These are phyloP conservation scores for Cladobotryum protrusum DNA, from an alignment of 2,329 filamentous ascomycete species.

Conservation along the genomic window DNA sequence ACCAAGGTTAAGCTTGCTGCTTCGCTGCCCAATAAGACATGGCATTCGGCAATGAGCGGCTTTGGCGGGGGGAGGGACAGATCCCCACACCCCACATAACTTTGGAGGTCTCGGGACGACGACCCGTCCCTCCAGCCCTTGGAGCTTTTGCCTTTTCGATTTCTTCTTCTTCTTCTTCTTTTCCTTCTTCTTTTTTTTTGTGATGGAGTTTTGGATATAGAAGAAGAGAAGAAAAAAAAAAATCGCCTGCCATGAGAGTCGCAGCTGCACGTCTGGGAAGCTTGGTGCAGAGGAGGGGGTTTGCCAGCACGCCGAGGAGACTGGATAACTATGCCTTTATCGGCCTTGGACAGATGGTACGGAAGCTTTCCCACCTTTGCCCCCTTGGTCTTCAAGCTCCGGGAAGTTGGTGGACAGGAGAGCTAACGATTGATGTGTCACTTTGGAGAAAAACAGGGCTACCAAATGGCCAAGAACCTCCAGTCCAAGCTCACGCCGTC, in stretches of 20 bases:
- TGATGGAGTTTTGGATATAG: background rate
- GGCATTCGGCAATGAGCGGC: conserved; percentile 33
- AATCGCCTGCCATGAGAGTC: conserved; percentile 17
- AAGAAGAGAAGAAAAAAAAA: too few relatives aligned
- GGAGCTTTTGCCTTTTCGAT: background rate
- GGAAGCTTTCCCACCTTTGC: conserved; percentile 15
- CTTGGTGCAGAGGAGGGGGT: conserved; percentile 38
- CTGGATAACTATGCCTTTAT: conserved; percentile 53
- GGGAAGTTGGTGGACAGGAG: background rate
- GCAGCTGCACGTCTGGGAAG: conserved; percentile 19
- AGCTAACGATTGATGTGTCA: conserved; percentile 9
- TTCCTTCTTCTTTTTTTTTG: background rate
- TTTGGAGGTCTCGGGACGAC: conserved; percentile 6
- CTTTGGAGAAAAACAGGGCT: conserved; percentile 44
- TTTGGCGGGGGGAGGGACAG: conserved; percentile 17
- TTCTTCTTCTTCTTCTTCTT: background rate
- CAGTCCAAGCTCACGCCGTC: conserved; percentile 47
- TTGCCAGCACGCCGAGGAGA: conserved; percentile 42
- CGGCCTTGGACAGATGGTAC: conserved; percentile 58
- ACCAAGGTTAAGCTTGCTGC: background rate
- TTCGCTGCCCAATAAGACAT: conserved; percentile 14
- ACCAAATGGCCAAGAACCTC: conserved; percentile 58
- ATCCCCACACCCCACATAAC: conserved; percentile 15
- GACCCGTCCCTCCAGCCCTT: conserved; percentile 1
- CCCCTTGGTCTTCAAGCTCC: background rate